These are phyloP conservation scores for Ceratobasidium sp. DNA, from an alignment of 1,284 basidiomycete genomes.

Conservation along the genomic window DNA sequence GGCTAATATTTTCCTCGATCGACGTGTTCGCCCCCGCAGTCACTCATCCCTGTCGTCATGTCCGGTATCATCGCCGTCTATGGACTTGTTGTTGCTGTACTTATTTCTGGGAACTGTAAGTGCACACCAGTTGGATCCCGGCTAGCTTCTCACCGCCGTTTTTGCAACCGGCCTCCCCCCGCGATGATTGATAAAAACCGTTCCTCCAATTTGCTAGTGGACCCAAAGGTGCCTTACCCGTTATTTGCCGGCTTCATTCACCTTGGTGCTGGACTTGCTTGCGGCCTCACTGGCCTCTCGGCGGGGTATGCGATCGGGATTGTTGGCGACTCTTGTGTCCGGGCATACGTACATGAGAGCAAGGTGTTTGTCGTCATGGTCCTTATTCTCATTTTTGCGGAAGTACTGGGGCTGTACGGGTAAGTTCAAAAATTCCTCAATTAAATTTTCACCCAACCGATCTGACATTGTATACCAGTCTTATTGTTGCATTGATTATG, in stretches of 20 bases:
- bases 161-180: too few relatives aligned
- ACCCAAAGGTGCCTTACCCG: slow-evolving; percentile 67
- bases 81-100: slow-evolving; percentile 75
- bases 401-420: slow-evolving; percentile 92
- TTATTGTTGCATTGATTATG: slow-evolving; percentile 92
- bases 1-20: too few relatives aligned
- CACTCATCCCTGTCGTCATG: slow-evolving; percentile 93
- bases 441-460: slow-evolving; percentile 65
- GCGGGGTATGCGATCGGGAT: slow-evolving; percentile 98
- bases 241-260: slow-evolving; percentile 93
- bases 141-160: too few relatives aligned
- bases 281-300: slow-evolving; percentile 93
- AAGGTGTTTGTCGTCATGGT: slow-evolving; percentile 88
- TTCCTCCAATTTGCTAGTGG: slow-evolving; percentile 70
- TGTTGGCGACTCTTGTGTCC: slow-evolving; percentile 87
- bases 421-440: slow-evolving; percentile 55
- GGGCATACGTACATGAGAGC: slow-evolving; percentile 67
- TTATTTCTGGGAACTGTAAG: slow-evolving; percentile 63
- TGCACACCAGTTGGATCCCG: too few relatives aligned
- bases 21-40: slow-evolving; percentile 63
- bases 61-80: slow-evolving; percentile 84
- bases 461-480: slow-evolving; percentile 59
- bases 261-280: slow-evolving; percentile 92
- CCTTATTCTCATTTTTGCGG: slow-evolving; percentile 93
- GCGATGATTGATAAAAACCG: too few relatives aligned